A percentile compares a stretch with the other conserved stretches of the same genome.
Conservation (phyloP, 495 filamentous ascomycete species). For the Aspergillus sclerotioniger region DNA sequence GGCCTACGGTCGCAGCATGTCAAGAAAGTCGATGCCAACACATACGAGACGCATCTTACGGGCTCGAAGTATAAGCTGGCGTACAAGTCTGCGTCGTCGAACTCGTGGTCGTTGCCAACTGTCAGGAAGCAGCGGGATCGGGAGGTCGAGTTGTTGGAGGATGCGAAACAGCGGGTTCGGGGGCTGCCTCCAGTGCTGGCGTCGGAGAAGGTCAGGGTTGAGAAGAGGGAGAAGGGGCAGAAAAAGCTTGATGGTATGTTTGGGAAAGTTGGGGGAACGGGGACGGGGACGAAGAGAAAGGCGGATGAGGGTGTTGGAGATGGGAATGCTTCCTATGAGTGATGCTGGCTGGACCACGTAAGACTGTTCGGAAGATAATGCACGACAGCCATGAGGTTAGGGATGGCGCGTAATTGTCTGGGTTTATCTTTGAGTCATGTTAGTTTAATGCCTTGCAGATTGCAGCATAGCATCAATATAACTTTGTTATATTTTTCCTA, state of each 20-base stretch:
- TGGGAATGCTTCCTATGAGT: too few species aligned
- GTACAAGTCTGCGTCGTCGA: constrained; percentile 28
- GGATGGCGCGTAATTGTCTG: too few species aligned
- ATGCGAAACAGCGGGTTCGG: constrained; percentile 29
- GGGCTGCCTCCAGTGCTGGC: constrained; percentile 32
- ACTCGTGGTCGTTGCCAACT: constrained; percentile 35
- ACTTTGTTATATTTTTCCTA: too few species aligned
- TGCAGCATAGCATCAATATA: too few species aligned
- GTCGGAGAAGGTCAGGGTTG: constrained; percentile 31
- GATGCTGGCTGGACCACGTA: too few species aligned
- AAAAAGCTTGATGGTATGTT: constrained; percentile 34
- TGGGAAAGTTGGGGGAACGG: constrained; percentile 8
- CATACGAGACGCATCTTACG: constrained; percentile 35
- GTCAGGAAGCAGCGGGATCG: constrained; percentile 36
- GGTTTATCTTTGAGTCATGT: too few species aligned
- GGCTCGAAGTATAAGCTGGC: constrained; percentile 40
- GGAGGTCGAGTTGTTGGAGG: constrained; percentile 33
- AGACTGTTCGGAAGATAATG: too few species aligned
- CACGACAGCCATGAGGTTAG: too few species aligned
- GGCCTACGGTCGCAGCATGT: constrained; percentile 25
- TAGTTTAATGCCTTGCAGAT: too few species aligned
- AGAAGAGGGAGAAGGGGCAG: constrained; percentile 32
- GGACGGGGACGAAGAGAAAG: constrained; percentile 17
- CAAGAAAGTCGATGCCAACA: constrained; percentile 36
- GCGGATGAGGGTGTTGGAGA: too few species aligned